Conservation (phyloP, 2,329 filamentous ascomycete species). For the Pyrenophora teres region DNA sequence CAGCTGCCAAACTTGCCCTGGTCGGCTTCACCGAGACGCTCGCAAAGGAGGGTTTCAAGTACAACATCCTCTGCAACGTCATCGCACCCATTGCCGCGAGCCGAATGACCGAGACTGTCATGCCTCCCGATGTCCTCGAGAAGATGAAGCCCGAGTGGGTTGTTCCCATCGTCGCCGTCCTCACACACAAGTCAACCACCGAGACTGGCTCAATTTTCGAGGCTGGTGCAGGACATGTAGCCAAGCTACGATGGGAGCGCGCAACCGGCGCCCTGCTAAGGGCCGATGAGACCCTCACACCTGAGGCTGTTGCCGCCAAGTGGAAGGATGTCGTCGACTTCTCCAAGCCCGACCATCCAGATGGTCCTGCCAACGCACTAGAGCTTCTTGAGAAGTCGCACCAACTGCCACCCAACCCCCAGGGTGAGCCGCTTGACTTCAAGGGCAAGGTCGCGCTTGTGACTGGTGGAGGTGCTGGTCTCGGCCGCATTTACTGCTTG, state of each 20-base stretch:
- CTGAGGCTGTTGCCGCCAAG: constrained; percentile 83
- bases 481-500: constrained; percentile 87
- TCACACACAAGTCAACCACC: constrained; percentile 84
- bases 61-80: constrained; percentile 95
- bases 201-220: constrained; percentile 94
- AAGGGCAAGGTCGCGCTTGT: constrained; percentile 47
- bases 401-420: constrained; percentile 38
- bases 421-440: constrained; percentile 42
- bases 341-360: constrained; percentile 79
- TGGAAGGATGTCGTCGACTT: constrained; percentile 91
- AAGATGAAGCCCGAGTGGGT: constrained; percentile 92
- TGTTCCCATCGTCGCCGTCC: constrained; percentile 85
- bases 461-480: constrained; percentile 55
- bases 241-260: constrained; percentile 95
- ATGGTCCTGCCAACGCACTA: constrained; percentile 86
- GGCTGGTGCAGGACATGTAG: constrained; percentile 86
- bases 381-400: constrained; percentile 58
- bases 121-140: constrained; percentile 90
- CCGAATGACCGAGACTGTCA: constrained; percentile 92
- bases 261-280: constrained; percentile 86
- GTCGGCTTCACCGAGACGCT: constrained; percentile 98
- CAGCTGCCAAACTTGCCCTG: constrained; percentile 88
- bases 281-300: constrained; percentile 85
- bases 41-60: constrained; percentile 95
- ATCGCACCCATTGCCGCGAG: constrained; percentile 95